Conservation (phyloP, 768 basidiomycete genomes). For the Leucocoprinus leucothites region DNA sequence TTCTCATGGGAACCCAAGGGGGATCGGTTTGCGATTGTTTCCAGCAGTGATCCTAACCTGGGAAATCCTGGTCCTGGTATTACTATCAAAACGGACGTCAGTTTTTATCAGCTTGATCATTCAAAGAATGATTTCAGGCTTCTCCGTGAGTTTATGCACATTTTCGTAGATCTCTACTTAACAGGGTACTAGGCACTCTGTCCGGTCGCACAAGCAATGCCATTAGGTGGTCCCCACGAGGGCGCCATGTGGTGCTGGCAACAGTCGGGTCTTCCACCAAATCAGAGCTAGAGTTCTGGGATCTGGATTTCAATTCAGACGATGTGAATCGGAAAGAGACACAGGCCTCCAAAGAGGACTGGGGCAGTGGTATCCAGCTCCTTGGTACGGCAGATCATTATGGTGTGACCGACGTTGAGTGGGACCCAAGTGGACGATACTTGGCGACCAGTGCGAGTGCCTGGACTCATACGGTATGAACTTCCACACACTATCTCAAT, state of each 20-base stretch:
- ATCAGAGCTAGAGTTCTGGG: conserved; percentile 99
- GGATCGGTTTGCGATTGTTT: conserved; percentile 93
- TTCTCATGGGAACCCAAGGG: conserved; percentile 99
- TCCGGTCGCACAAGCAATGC: conserved; percentile 86
- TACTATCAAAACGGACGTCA: conserved; percentile 94
- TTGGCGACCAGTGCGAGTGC: conserved; percentile 90
- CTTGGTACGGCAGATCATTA: conserved; percentile 91
- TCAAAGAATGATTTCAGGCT: conserved; percentile 92
- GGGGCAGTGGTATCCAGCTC: conserved; percentile 83
- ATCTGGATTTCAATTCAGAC: conserved; percentile 85
- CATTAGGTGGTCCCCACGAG: conserved; percentile 94
- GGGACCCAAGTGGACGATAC: conserved; percentile 96
- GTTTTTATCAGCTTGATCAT: conserved; percentile 93
- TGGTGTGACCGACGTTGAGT: conserved; percentile 95
- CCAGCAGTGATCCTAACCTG: conserved; percentile 90
- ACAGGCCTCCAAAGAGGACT: conserved; percentile 60
- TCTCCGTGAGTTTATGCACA: conserved; percentile 55
- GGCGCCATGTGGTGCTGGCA: conserved; percentile 92
- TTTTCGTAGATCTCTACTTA: conserved; percentile 11
- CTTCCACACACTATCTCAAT: not conserved
- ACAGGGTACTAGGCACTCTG: conserved; percentile 54
- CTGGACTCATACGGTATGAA: conserved; percentile 85
- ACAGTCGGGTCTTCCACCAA: conserved; percentile 94
- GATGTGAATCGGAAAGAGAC: conserved; percentile 49
- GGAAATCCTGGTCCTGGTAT: conserved; percentile 87